These are phyloP conservation scores for Nemophila menziesii DNA, from an alignment of 257 asterid genomes.

Conservation along the genomic window DNA sequence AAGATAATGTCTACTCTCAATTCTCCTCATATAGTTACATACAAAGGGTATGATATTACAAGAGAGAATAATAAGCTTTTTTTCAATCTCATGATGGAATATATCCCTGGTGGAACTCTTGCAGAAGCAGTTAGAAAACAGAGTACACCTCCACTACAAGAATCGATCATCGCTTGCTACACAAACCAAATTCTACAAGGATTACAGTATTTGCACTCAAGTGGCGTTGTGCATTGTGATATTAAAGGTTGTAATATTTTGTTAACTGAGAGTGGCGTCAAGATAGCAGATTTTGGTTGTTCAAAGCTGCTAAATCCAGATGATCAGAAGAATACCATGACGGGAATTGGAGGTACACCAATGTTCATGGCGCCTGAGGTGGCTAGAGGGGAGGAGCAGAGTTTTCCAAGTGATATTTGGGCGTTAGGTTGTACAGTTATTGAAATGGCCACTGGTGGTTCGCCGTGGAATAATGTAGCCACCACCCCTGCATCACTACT, in stretches of 20 bases:
- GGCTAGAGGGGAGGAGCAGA: conserved; percentile 55
- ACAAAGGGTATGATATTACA: conserved; percentile 39
- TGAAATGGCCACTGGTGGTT: conserved; percentile 58
- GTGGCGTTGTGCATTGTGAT: conserved; percentile 65
- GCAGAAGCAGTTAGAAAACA: conserved; percentile 18
- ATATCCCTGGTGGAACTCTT: conserved; percentile 33
- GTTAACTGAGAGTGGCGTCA: conserved; percentile 25
- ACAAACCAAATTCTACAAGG: conserved; percentile 35
- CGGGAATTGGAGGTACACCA: conserved; percentile 48
- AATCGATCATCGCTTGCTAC: conserved; percentile 21
- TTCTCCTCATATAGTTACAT: conserved; percentile 29
- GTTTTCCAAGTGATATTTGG: conserved; percentile 71
- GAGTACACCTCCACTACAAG: conserved; percentile 29
- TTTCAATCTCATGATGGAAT: conserved; percentile 53
- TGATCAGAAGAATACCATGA: not conserved
- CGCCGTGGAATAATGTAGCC: conserved; percentile 44
- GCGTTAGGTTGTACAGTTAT: conserved; percentile 67
- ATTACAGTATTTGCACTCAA: conserved; percentile 45
- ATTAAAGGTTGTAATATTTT: conserved; percentile 60
- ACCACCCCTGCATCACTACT: conserved; percentile 22
- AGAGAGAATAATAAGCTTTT: conserved; percentile 19
- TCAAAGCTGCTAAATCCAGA: conserved; percentile 25
- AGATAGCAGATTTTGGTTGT: conserved; percentile 71
- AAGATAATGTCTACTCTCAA: conserved; percentile 30
- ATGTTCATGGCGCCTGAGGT: conserved; percentile 82